Conservation (phyloP, 805 yeast genomes). For the Candida lessepsii region DNA sequence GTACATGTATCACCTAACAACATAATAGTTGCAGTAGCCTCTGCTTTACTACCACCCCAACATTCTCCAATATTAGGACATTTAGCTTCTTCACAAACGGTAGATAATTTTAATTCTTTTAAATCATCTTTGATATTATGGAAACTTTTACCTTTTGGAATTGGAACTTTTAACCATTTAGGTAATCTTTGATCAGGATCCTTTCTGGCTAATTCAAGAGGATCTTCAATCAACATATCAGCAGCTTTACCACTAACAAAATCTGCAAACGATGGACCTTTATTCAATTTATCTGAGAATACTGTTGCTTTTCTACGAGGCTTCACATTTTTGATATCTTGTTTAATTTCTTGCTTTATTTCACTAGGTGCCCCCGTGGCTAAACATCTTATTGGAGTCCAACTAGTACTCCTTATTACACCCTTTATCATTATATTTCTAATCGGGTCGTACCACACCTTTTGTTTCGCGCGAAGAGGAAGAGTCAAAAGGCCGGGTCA, state of each 20-base stretch:
- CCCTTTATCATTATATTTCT: constrained; percentile 2
- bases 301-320: constrained; percentile 46
- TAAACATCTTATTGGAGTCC: constrained; percentile 17
- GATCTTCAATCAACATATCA: constrained; percentile 58
- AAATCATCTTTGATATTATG: constrained; percentile 81
- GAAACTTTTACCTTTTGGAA: constrained; percentile 91
- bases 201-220: constrained; percentile 68
- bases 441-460: constrained; percentile 11
- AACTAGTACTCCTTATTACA: not conserved
- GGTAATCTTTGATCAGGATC: constrained; percentile 78
- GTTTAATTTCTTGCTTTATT: not conserved
- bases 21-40: constrained; percentile 98
- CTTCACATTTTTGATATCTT: constrained; percentile 1
- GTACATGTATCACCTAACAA: constrained; percentile 98
- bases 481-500: constrained; percentile 8
- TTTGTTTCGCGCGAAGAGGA: constrained; percentile 4
- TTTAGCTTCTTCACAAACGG: constrained; percentile 98
- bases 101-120: constrained; percentile 81
- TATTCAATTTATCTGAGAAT: constrained; percentile 67
- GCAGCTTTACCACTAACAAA: constrained; percentile 82
- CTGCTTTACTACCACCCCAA: constrained; percentile 96
- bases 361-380: constrained; percentile 14
- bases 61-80: constrained; percentile 99
- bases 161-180: constrained; percentile 90
- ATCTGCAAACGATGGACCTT: constrained; percentile 93